These are phyloP conservation scores for Hysterium pulicare DNA, from an alignment of 2,329 filamentous ascomycete species.

Conservation along the genomic window DNA sequence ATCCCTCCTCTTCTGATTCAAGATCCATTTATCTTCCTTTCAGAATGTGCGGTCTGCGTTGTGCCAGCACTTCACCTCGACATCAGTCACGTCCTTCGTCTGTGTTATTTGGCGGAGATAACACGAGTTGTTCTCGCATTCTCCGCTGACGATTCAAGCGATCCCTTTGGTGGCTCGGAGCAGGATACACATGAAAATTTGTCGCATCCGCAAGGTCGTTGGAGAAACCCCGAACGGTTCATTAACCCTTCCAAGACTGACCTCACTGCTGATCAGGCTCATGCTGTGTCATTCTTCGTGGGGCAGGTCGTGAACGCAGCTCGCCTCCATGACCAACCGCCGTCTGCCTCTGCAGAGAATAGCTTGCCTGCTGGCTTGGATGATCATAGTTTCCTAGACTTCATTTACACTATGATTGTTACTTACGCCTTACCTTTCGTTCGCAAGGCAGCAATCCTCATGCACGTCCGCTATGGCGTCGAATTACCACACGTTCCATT, in stretches of 20 bases:
- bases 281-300: slow-evolving; percentile 30
- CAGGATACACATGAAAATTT: slow-evolving; percentile 1
- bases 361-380: slow-evolving; percentile 7
- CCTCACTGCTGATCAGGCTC: slow-evolving; percentile 25
- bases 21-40: slow-evolving; percentile 77
- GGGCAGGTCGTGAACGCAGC: slow-evolving; percentile 28
- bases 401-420: slow-evolving; percentile 51
- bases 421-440: slow-evolving; percentile 90
- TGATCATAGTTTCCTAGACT: slow-evolving; percentile 30
- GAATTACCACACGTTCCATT: slow-evolving; percentile 69
- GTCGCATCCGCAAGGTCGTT: neutral
- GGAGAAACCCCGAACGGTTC: slow-evolving; percentile 15
- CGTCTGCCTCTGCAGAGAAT: slow-evolving; percentile 21
- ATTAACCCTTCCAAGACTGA: slow-evolving; percentile 21
- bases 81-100: slow-evolving; percentile 71
- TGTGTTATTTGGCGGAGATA: slow-evolving; percentile 90
- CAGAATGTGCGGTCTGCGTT: slow-evolving; percentile 71
- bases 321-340: slow-evolving; percentile 20
- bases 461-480: slow-evolving; percentile 84
- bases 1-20: slow-evolving; percentile 58
- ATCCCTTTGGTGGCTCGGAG: neutral
- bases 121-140: slow-evolving; percentile 70
- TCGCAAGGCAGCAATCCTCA: slow-evolving; percentile 76
- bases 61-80: slow-evolving; percentile 67
- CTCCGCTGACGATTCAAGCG: slow-evolving; percentile 14